Base-by-base conservation (phyloP, 352 stramenopile genomes). In the Phytophthora pistaciae region DNA sequence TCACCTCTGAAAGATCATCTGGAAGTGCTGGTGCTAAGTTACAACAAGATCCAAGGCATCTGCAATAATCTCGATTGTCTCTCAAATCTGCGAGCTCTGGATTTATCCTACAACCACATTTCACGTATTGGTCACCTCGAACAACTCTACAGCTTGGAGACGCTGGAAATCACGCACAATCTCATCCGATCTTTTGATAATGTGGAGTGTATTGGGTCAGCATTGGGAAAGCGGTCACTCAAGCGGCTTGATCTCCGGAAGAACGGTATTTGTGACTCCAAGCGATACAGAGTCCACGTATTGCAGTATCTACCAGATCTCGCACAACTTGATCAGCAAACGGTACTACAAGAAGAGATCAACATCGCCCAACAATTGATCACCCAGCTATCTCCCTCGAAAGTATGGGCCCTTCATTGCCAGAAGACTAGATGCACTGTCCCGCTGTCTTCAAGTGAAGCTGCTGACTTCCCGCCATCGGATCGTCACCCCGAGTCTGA, bases 41-140 rank as follows among this genome's bases (percentile, higher is more conserved):
- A 94, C 69, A 96, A 96, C 56, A 78, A 79, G 40, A 85, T 96
- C 23, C 71, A 83, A 58, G 55, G 21, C 16, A 78, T 88, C 0
- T 71, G 79, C 20, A 14, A 57, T 3, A 77, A 70, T 3, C 56
- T 96, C 1, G 48, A 56, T 0, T 54, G 46, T 3, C 60, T 96
- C 1, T 56, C 46, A 8, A 83, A 77, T 33, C 71, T 95, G 2
- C 72, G 61, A 2, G 52, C 42, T 18, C 72, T 96, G 10, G 89
- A 96, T 20, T 63, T 96, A 5, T 91, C 85, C 2, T 89, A 82
- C 60, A 96, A 96, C 55, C 77, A 83, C 1, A 66, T 96, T 6
- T 8, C 58, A 1, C 64, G 60, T 16, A 59, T 96, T 1, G 81
- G 75, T 11, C 63, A 92, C 27, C 38, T 95, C 10, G 74, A 84